phyloP scores from a whole-genome alignment of 768 basidiomycete genomes.

The Macrolepiota albuminosa region DNA sequence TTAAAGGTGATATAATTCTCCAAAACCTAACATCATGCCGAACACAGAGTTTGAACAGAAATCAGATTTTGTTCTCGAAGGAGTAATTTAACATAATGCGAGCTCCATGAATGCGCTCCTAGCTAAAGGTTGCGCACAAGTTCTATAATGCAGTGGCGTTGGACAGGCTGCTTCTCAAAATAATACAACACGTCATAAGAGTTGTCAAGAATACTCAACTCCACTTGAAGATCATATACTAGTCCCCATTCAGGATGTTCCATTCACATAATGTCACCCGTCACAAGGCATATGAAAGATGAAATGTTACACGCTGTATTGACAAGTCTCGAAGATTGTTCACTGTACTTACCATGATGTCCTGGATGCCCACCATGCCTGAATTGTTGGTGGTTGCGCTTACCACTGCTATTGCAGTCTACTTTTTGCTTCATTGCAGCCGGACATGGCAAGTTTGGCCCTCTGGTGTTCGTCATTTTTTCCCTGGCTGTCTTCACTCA shows the following conservation, averaged over 20 bases:
- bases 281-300: neutral
- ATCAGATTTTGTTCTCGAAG: too few relatives aligned
- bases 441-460: neutral
- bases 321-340: neutral
- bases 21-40: too few relatives aligned
- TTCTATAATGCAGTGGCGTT: too few relatives aligned
- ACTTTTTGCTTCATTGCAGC: neutral
- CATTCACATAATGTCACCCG: neutral
- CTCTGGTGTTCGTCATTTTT: neutral
- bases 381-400: neutral
- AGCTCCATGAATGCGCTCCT: too few relatives aligned
- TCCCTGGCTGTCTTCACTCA: neutral
- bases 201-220: too few relatives aligned
- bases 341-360: neutral
- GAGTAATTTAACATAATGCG: too few relatives aligned
- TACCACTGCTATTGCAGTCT: neutral
- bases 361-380: neutral
- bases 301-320: neutral
- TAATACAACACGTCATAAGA: too few relatives aligned
- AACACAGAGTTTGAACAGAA: too few relatives aligned
- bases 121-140: too few relatives aligned
- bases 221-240: neutral
- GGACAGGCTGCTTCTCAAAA: too few relatives aligned
- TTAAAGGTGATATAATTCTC: too few relatives aligned
- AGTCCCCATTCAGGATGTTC: neutral